Base-by-base conservation (phyloP, 1,284 basidiomycete genomes). In the Inonotus obliquus region DNA sequence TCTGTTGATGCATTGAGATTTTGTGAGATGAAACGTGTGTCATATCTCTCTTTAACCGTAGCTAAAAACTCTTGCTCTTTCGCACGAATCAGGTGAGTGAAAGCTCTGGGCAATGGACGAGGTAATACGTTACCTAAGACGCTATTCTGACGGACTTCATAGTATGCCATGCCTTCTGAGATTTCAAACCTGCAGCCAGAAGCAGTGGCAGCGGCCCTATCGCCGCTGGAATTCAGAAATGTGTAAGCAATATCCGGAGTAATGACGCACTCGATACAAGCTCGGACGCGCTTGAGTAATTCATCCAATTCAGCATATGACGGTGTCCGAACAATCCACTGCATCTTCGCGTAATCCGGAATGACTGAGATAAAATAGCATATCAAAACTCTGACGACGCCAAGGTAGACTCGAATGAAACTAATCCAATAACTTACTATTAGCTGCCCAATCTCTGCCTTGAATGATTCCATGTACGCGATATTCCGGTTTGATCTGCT, bases 301-400 rank as follows among this genome's bases (percentile, higher is more conserved):
- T 73, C 77, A 53, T 82, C 72, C 49, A 84, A 76, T 66, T 88
- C 87, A 4, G 76, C 74, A 61, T 80, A 79, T 1, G 83, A 85
- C n/a, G 86, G 88, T 0, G 87, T 85, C 19, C 92, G 85, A 2
- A 92, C 81, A 64, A 83, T 81, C 76, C 83, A 92, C 19, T 81
- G 81, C 77, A 91, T 82, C 65, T 82, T 83, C 2, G 89, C 80
- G 65, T 89, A 84, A 67, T 90, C 90, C 0, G 91, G 92, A 60
- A 94, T 92, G 61, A 94, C 89, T 89, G 59, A n/a, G 21, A 37
- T 23, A 55, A 25, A 32, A 32, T 32, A 4, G 32, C 32, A 32
- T 9, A 9, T 49, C 11, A 55, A n/a, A n/a, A 44, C 41, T 44
- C 2, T 44, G 41, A n/a, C 19, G 13, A n/a, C 32, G n/a, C 4